phyloP scores from a whole-genome alignment of 208 protist genomes.

The Trypanosoma melophagium region DNA sequence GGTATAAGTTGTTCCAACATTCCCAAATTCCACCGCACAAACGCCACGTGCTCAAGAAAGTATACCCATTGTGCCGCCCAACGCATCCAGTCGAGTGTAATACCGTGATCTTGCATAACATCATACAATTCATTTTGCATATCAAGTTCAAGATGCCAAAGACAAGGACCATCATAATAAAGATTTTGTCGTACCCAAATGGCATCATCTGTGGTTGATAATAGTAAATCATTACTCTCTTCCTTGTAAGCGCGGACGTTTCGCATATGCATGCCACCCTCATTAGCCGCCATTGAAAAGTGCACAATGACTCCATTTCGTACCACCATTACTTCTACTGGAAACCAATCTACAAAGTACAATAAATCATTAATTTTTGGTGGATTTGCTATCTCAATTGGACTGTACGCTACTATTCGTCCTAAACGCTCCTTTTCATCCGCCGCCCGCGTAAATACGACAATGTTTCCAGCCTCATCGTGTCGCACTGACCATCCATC shows the following conservation, averaged over 20 bases:
- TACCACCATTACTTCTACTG: constrained; percentile 70
- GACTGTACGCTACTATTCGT: constrained; percentile 58
- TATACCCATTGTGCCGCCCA: constrained; percentile 80
- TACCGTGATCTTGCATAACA: constrained; percentile 83
- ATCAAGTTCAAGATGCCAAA: constrained; percentile 83
- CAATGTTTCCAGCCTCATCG: constrained; percentile 42
- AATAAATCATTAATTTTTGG: constrained; percentile 59
- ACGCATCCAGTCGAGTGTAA: constrained; percentile 67
- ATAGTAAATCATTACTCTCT: constrained; percentile 16
- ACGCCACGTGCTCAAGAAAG: constrained; percentile 71
- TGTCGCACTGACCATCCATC: constrained; percentile 54
- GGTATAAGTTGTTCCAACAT: constrained; percentile 75
- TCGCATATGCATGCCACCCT: constrained; percentile 85
- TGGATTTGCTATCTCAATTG: constrained; percentile 62
- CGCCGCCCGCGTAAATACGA: constrained; percentile 50
- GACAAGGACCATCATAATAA: constrained; percentile 82
- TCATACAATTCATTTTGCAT: constrained; percentile 86
- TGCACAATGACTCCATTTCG: constrained; percentile 77
- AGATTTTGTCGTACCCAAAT: constrained; percentile 52
- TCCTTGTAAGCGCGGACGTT: constrained; percentile 83
- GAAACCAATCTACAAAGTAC: constrained; percentile 74
- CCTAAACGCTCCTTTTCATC: constrained; percentile 34
- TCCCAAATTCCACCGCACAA: constrained; percentile 61
- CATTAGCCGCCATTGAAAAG: constrained; percentile 69
- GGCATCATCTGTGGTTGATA: constrained; percentile 50